A percentile compares a stretch with the other conserved stretches of the same genome.
Evolutionary conservation across 331 rosid genomes (phyloP).

Genomic region (Ulmus americana): DNA sequence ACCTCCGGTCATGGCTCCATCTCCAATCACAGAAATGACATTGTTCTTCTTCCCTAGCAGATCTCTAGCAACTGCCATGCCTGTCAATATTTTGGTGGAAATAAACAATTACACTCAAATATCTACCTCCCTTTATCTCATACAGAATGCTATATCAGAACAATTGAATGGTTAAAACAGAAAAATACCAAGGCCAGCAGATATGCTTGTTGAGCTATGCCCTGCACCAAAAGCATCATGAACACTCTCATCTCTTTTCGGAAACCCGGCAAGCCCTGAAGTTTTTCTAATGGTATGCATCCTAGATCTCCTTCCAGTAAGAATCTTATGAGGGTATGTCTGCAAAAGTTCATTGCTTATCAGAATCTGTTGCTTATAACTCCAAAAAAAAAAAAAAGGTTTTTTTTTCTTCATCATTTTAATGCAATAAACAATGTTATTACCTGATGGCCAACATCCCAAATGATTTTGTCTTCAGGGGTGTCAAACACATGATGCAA

Average conservation of each 20-base stretch:
- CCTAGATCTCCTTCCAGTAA: conserved; percentile 75
- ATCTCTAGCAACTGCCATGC: conserved; percentile 92
- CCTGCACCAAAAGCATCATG: conserved; percentile 90
- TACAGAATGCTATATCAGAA: neutral
- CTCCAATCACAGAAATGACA: conserved; percentile 78
- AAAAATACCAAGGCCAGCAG: conserved; percentile 80
- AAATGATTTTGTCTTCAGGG: conserved; percentile 74
- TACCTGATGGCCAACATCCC: conserved; percentile 99
- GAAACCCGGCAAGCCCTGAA: conserved; percentile 81
- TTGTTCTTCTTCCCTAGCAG: conserved; percentile 59
- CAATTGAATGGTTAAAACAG: neutral
- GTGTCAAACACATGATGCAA: conserved; percentile 79
- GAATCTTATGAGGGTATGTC: conserved; percentile 89
- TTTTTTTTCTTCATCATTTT: neutral
- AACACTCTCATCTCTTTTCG: conserved; percentile 77
- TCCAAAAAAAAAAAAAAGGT: no score
- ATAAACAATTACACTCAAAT: neutral
- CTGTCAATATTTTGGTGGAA: conserved; percentile 28
- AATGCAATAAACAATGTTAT: conserved; percentile 2
- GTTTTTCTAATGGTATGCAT: conserved; percentile 79
- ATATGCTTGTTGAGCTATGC: conserved; percentile 89
- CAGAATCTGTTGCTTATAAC: conserved; percentile 3
- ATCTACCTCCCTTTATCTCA: neutral
- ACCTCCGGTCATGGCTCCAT: conserved; percentile 92
- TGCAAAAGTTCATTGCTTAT: conserved; percentile 29